Conservation (phyloP, 331 rosid genomes). For the Saraca asoca region DNA sequence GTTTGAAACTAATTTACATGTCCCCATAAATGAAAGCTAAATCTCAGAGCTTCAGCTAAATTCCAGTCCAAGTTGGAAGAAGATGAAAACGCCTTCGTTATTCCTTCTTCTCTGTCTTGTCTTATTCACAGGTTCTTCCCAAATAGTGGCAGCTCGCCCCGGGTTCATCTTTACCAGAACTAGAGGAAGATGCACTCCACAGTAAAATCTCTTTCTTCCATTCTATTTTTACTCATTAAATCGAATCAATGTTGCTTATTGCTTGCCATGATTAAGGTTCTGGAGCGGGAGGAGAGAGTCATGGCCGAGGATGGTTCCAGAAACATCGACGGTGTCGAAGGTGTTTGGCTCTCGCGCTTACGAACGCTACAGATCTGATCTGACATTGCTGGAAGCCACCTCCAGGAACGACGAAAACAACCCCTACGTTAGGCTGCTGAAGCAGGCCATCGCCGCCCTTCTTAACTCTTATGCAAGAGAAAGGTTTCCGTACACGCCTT, state of each 20-base stretch:
- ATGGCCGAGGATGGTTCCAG: conserved; percentile 93
- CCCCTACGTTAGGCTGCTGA: conserved; percentile 58
- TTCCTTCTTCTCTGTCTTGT: conserved; percentile 38
- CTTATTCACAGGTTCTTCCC: no score
- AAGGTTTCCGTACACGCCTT: conserved; percentile 64
- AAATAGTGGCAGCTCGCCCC: conserved; percentile 47
- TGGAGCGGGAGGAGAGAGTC: conserved; percentile 77
- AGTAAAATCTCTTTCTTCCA: conserved; percentile 44
- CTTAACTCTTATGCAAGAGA: conserved; percentile 72
- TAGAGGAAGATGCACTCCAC: conserved; percentile 80
- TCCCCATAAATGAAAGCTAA: no score
- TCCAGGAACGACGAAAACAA: conserved; percentile 53
- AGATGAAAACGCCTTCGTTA: conserved; percentile 24
- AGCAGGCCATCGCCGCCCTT: conserved; percentile 74
- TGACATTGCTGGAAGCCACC: conserved; percentile 72
- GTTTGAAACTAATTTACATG: no score
- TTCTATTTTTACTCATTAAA: no score
- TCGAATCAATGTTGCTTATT: not conserved
- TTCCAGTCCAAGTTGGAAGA: conserved; percentile 3
- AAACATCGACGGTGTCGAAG: conserved; percentile 69
- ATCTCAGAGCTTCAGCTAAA: not conserved
- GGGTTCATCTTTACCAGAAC: conserved; percentile 69
- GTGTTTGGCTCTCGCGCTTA: conserved; percentile 74
- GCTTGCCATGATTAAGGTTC: conserved; percentile 41
- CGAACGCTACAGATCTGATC: conserved; percentile 74